Conservation (phyloP, 352 stramenopile genomes). For the Phytophthora citrophthora region DNA sequence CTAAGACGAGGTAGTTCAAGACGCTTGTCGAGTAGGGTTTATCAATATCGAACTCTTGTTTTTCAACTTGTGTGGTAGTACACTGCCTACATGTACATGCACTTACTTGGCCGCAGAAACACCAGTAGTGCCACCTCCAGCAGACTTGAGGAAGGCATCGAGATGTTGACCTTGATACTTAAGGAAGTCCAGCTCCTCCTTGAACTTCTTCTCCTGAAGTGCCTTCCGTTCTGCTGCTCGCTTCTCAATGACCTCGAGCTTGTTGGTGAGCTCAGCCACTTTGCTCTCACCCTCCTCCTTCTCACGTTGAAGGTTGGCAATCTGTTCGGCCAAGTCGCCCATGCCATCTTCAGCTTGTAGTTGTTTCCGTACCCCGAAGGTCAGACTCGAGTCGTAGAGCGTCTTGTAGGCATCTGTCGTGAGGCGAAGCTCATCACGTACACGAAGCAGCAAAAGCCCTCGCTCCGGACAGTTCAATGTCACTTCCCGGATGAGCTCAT, state of each 20-base stretch:
- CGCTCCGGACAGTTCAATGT: slow-evolving; percentile 92
- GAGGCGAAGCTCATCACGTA: slow-evolving; percentile 93
- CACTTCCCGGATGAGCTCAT: slow-evolving; percentile 94
- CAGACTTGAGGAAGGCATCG: slow-evolving; percentile 94
- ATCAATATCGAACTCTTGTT: slow-evolving; percentile 10
- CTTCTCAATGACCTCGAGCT: slow-evolving; percentile 94
- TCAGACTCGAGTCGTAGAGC: slow-evolving; percentile 93
- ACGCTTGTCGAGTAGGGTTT: neutral
- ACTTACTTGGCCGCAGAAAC: slow-evolving; percentile 23
- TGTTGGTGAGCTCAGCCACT: slow-evolving; percentile 91
- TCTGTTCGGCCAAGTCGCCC: slow-evolving; percentile 78
- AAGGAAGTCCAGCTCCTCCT: slow-evolving; percentile 95
- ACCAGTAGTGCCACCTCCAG: slow-evolving; percentile 55
- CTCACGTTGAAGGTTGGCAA: slow-evolving; percentile 50
- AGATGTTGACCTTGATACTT: slow-evolving; percentile 96
- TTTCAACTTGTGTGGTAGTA: neutral
- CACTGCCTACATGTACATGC: neutral
- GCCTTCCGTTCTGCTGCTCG: slow-evolving; percentile 84
- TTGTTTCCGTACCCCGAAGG: slow-evolving; percentile 94
- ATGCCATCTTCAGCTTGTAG: slow-evolving; percentile 94
- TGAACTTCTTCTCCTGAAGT: slow-evolving; percentile 94
- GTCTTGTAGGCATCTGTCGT: slow-evolving; percentile 96
- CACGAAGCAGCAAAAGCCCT: slow-evolving; percentile 91
- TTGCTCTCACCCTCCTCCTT: slow-evolving; percentile 83
- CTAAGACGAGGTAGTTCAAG: neutral